Evolutionary conservation across 495 filamentous ascomycete species (phyloP), one percentile per base, ranked within the genome.

Genomic region (Lasiosphaeris hirsuta): DNA sequence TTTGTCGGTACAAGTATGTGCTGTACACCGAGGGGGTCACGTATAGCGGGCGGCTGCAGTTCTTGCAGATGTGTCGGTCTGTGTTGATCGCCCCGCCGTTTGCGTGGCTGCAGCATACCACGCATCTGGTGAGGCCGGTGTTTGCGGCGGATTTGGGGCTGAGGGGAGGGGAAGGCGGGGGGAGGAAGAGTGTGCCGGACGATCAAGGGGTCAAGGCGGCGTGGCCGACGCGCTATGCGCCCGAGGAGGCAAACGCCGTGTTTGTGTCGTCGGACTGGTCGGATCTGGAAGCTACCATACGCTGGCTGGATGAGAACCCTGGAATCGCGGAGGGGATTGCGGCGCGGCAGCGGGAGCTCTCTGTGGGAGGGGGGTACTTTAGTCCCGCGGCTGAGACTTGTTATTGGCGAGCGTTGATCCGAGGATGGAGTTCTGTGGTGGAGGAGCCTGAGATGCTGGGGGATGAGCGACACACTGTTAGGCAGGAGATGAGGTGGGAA

Each of bases 11-110:
- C 62, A 77, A 75, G 45, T 81, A 80, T 62, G 66, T 81, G 11
- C 62, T 86, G 17, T 80, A 85, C 61, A 83, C 82, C n/a, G 84
- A 86, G 70, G 82, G 82, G 1, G 70, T 84, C 18, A 78, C 82
- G 8, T 85, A 85, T 63, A 80, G 77, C 41, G 83, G 80, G 4
- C 70, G 79, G 37, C 75, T 83, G 51, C 79, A 79, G 60, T 81
- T 75, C 67, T 74, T 78, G 57, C 76, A 78, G 68, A 71, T 79
- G 47, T 83, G 80, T 59, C 69, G 60, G 0, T 76, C 72, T 44
- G 75, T 81, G 0, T 65, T 80, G 7, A 54, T 83, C 34, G 72
- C 74, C 9, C 78, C 78, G 51, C 78, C 78, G 0, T 63, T 77
- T 1, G 67, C 69, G 10, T 82, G 76, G 74, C 64, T 78, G 57